phyloP scores from a whole-genome alignment of 345 rosid genomes.

The Brassica carinata region DNA sequence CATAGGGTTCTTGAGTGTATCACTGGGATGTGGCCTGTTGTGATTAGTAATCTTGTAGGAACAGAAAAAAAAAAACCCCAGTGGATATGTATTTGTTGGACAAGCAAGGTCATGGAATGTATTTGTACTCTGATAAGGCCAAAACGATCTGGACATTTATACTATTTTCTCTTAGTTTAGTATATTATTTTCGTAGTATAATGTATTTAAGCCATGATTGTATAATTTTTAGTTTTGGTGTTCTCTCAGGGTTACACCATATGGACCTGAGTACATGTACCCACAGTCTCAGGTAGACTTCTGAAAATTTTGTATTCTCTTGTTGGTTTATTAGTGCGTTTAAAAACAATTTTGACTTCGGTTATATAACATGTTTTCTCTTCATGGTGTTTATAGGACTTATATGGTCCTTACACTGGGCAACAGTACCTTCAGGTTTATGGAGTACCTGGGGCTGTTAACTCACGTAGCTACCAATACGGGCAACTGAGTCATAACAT shows the following conservation, averaged over 20 bases:
- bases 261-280: slow-evolving; percentile 77
- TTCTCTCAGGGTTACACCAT: slow-evolving; percentile 67
- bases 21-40: slow-evolving; percentile 58
- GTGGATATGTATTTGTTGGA: slow-evolving; percentile 59
- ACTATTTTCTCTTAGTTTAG: slow-evolving; percentile 15
- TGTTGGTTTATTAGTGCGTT: slow-evolving; percentile 14
- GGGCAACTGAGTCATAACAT: slow-evolving; percentile 69
- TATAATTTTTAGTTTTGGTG: slow-evolving; percentile 8
- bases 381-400: slow-evolving; percentile 49
- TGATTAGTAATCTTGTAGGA: slow-evolving; percentile 48
- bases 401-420: slow-evolving; percentile 65
- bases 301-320: slow-evolving; percentile 1
- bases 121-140: slow-evolving; percentile 29
- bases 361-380: slow-evolving; percentile 11
- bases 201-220: neutral
- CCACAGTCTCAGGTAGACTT: slow-evolving; percentile 61
- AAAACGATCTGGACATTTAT: neutral
- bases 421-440: slow-evolving; percentile 85
- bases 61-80: slow-evolving; percentile 48
- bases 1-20: slow-evolving; percentile 25
- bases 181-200: neutral
- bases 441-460: slow-evolving; percentile 72
- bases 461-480: slow-evolving; percentile 62
- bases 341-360: neutral
- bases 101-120: slow-evolving; percentile 61